Conservation (phyloP, 164 flowering plant genomes). For the Vitis amurensis region DNA sequence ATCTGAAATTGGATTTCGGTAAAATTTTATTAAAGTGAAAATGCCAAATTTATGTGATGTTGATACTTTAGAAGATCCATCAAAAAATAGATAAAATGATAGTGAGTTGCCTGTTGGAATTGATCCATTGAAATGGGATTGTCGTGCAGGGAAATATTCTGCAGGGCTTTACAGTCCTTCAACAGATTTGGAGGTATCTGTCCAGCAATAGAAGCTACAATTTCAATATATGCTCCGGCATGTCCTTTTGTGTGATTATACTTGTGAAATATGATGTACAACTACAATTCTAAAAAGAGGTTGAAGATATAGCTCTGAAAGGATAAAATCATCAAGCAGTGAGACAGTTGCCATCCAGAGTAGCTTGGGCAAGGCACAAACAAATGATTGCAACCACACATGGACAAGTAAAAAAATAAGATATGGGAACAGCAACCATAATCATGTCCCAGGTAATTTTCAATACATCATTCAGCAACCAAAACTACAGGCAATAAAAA, state of each 20-base stretch:
- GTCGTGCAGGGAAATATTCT: constrained; percentile 80
- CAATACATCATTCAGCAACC: too few relatives aligned
- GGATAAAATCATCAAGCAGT: too few relatives aligned
- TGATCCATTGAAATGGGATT: constrained; percentile 95
- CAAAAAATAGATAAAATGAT: neutral
- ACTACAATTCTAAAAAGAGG: neutral
- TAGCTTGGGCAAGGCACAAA: neutral
- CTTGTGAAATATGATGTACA: neutral
- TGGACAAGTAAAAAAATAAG: too few relatives aligned
- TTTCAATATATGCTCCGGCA: neutral
- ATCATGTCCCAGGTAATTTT: too few relatives aligned
- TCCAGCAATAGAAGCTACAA: constrained; percentile 11
- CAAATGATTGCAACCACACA: too few relatives aligned
- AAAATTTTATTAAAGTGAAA: neutral
- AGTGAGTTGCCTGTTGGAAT: constrained; percentile 68
- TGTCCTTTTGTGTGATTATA: neutral
- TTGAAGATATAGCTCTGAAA: neutral
- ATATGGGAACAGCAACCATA: too few relatives aligned
- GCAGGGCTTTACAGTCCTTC: constrained; percentile 84
- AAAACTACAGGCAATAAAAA: too few relatives aligned
- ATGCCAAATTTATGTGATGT: neutral
- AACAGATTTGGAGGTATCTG: constrained; percentile 78
- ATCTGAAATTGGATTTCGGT: constrained; percentile 35
- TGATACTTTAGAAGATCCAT: neutral
- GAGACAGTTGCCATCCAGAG: neutral